Evolutionary conservation across 1,284 basidiomycete genomes (phyloP), one percentile per base, ranked within the genome.

Genomic region (Rugiboletus extremiorientalis): DNA sequence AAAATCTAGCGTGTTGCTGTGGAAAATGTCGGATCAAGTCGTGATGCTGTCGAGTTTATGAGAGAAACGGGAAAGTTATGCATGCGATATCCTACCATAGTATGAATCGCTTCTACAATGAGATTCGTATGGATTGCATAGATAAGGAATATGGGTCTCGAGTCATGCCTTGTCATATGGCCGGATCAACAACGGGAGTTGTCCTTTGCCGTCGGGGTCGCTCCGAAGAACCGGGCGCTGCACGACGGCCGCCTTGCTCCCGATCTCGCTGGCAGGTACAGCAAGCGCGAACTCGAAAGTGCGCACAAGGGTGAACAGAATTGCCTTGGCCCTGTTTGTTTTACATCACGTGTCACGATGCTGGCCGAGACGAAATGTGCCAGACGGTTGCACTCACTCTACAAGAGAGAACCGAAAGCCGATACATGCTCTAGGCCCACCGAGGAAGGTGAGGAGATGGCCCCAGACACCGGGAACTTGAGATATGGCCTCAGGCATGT

Each of bases 331-430:
- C 65, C 81, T 82, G 20, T 27, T 20, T 20, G 9, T 42, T 42
- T 20, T 20, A 16, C 15, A 2, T 22, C 22, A 6, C 10, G 1
- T 7, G 22, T 41, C 22, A 41, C 25, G 38, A 3, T 49, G n/a
- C 48, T 10, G 6, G 12, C n/a, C 20, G 4, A 4, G 12, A 18
- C 23, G 6, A 18, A 41, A 18, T 14, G 18, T 23, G n/a, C 8
- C 9, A 8, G 7, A 23, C 9, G 12, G 15, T 20, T 14, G 22
- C 16, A 70, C 77, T 64, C 62, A 85, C 83, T 91, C 88, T 27
- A 83, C 74, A 23, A 91, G 64, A 9, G 88, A 80, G 65, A 91
- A 90, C 5, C 85, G 81, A 69, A 86, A 91, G 1, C 89, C 88
- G 50, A 88, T 88, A 65, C 85, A 88, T 5, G 82, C 78, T 34